These are phyloP conservation scores for Amaranthus cruentus DNA, from an alignment of 148 eudicot genomes.

Conservation along the genomic window DNA sequence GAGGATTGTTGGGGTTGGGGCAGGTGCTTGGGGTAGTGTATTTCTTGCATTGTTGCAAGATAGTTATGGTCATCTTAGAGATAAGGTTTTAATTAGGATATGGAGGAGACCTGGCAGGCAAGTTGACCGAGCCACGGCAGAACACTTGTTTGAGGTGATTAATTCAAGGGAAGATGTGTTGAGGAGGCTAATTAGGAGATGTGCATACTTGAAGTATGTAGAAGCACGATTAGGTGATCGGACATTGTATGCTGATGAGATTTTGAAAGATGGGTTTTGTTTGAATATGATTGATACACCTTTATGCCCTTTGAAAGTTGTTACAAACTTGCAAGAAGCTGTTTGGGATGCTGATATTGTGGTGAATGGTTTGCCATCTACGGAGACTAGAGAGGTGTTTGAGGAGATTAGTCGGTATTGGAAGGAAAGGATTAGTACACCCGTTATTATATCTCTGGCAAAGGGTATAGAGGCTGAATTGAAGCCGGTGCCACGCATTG, in stretches of 20 bases:
- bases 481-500: conserved; percentile 66
- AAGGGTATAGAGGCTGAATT: conserved; percentile 88
- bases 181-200: conserved; percentile 68
- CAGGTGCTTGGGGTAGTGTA: conserved; percentile 95
- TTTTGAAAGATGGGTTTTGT: conserved; percentile 85
- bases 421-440: conserved; percentile 65
- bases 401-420: conserved; percentile 78
- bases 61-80: conserved; percentile 55
- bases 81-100: conserved; percentile 64
- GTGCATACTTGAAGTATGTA: conserved; percentile 84
- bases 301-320: conserved; percentile 79
- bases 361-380: conserved; percentile 81
- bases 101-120: conserved; percentile 75
- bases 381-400: conserved; percentile 70
- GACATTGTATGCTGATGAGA: conserved; percentile 69
- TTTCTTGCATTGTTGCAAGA: conserved; percentile 74
- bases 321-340: conserved; percentile 86
- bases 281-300: conserved; percentile 95
- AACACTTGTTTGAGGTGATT: conserved; percentile 77
- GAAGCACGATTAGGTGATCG: conserved; percentile 86
- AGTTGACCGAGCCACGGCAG: conserved; percentile 60
- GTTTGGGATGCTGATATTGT: conserved; percentile 94
- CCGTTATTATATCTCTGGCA: conserved; percentile 69
- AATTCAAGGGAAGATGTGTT: conserved; percentile 79
- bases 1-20: conserved; percentile 79